Percentiles rank a stretch among this genome's conserved stretches.
These are phyloP conservation scores for Acanthamoeba quina DNA, from an alignment of 208 protist genomes.

Conservation along the genomic window DNA sequence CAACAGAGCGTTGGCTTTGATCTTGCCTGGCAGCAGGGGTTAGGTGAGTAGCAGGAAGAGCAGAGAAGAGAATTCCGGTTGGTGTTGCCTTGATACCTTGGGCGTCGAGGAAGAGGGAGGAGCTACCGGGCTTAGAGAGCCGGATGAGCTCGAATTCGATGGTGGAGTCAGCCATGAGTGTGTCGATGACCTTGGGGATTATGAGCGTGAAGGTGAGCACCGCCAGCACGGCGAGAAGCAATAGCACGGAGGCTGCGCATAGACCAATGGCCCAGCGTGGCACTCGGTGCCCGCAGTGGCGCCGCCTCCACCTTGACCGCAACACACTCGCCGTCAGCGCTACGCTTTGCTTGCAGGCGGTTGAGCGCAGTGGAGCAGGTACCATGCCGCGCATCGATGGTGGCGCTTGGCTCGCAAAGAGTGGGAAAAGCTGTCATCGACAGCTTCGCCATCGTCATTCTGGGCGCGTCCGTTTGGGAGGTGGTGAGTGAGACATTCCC, in stretches of 20 bases:
- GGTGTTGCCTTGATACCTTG: background rate
- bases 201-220: constrained; percentile 4
- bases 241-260: background rate
- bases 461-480: too few species aligned
- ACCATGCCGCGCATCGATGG: too few species aligned
- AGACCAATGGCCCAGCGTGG: background rate
- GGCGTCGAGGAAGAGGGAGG: background rate
- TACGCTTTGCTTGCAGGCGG: too few species aligned
- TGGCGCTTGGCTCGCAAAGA: too few species aligned
- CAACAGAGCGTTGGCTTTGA: background rate
- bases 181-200: background rate
- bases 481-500: too few species aligned
- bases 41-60: too few species aligned
- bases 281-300: background rate
- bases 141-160: constrained; percentile 25
- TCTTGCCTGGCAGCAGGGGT: background rate
- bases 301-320: background rate
- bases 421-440: too few species aligned
- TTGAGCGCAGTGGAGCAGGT: too few species aligned
- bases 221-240: background rate
- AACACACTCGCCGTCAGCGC: too few species aligned
- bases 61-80: too few species aligned
- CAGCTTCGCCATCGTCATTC: too few species aligned
- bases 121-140: background rate
- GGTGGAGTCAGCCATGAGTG: background rate